phyloP scores from a whole-genome alignment of 345 rosid species.

The Rubroshorea leprosula region DNA sequence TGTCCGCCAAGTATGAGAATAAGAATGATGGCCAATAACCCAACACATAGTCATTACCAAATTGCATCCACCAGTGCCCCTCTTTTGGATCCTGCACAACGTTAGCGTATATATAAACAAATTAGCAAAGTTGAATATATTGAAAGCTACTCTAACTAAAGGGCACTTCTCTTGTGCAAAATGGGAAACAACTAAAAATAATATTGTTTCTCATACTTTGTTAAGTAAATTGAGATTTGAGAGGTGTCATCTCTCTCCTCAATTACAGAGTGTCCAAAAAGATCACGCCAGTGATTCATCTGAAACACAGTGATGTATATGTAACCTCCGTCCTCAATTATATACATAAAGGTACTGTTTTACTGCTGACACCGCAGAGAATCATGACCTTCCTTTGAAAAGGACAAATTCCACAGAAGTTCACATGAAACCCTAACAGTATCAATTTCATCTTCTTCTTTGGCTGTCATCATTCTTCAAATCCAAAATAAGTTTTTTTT shows the following conservation, averaged over 20 bases:
- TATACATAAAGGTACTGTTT: not conserved
- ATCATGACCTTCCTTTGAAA: constrained; percentile 10
- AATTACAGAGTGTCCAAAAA: constrained; percentile 1
- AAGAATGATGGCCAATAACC: constrained; percentile 97
- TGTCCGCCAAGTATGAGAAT: constrained; percentile 84
- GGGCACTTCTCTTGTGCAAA: not conserved
- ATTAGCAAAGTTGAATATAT: too few relatives aligned
- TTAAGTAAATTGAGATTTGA: not conserved
- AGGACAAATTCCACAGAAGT: constrained; percentile 24
- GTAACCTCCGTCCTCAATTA: constrained; percentile 12
- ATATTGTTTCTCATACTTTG: not conserved
- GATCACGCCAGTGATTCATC: constrained; percentile 19
- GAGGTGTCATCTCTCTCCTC: not conserved
- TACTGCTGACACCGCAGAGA: constrained; percentile 7
- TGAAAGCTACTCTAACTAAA: too few relatives aligned
- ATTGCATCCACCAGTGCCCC: constrained; percentile 99
- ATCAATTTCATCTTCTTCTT: not conserved
- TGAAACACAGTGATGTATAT: constrained; percentile 19
- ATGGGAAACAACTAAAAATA: not conserved
- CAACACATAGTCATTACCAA: constrained; percentile 73
- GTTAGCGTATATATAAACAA: not conserved
- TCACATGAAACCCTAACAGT: constrained; percentile 24
- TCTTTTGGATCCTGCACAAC: constrained; percentile 75
- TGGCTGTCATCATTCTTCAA: constrained; percentile 3
- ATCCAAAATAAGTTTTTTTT: not conserved